These are phyloP conservation scores for Trifolium subterraneum DNA, from an alignment of 306 rosid genomes.

Conservation along the genomic window DNA sequence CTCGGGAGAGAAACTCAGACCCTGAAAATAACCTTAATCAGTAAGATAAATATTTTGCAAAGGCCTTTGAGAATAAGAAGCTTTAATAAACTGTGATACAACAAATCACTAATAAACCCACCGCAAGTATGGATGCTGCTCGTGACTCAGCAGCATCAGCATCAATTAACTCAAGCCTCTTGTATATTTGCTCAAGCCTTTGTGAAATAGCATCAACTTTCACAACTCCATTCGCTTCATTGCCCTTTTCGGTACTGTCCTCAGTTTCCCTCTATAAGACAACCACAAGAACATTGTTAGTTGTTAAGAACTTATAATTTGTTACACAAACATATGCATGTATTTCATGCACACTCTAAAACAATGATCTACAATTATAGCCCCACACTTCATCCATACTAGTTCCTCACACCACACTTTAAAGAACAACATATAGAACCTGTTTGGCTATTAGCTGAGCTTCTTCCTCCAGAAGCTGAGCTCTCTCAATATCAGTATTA, in stretches of 20 bases:
- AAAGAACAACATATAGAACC: conserved; percentile 50
- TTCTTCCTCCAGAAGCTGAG: conserved; percentile 85
- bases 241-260: conserved; percentile 54
- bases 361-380: background rate
- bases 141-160: conserved; percentile 96
- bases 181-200: conserved; percentile 89
- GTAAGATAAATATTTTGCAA: conserved; percentile 33
- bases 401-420: background rate
- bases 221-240: conserved; percentile 45
- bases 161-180: conserved; percentile 90
- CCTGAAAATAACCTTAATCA: conserved; percentile 57
- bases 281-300: conserved; percentile 39
- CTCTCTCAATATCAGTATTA: conserved; percentile 87
- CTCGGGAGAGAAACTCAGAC: conserved; percentile 90
- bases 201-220: conserved; percentile 65
- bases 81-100: conserved; percentile 32
- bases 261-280: conserved; percentile 71
- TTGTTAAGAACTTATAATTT: conserved; percentile 16
- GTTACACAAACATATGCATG: background rate
- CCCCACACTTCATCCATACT: conserved; percentile 4
- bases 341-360: conserved; percentile 1
- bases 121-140: conserved; percentile 97
- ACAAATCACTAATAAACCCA: conserved; percentile 53
- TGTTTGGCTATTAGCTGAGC: conserved; percentile 69
- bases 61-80: conserved; percentile 11